Percentiles rank a stretch among this genome's conserved stretches.
Conservation (phyloP, 495 filamentous ascomycete genomes). For the Penicillium angulare region DNA sequence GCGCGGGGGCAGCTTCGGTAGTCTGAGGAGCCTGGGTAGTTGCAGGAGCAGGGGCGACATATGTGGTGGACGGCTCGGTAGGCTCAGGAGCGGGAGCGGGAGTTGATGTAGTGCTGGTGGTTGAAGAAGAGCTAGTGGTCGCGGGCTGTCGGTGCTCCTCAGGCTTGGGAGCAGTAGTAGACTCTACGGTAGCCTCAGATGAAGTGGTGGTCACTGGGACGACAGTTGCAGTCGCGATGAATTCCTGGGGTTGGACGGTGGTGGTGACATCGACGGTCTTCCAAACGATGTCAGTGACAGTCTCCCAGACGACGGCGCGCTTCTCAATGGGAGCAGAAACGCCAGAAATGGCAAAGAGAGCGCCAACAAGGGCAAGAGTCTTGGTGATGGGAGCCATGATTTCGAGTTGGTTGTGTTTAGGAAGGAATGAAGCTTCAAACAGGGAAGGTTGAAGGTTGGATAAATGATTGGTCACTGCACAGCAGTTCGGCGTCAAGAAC, state of each 20-base stretch:
- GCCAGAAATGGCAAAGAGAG: conserved; percentile 37
- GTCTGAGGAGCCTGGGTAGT: background rate
- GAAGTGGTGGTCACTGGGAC: conserved; percentile 9
- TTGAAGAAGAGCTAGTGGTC: conserved; percentile 1
- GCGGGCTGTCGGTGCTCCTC: background rate
- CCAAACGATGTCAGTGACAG: conserved; percentile 36
- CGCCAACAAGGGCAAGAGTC: conserved; percentile 41
- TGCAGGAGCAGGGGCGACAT: background rate
- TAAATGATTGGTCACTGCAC: conserved; percentile 35
- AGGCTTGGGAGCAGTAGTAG: conserved; percentile 9
- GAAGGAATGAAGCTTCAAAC: conserved; percentile 6
- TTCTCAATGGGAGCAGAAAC: conserved; percentile 39
- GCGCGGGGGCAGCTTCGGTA: background rate
- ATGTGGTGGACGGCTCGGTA: background rate
- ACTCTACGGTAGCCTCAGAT: background rate
- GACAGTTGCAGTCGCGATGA: conserved; percentile 15
- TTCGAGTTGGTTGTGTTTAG: conserved; percentile 4
- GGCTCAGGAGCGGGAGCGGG: background rate
- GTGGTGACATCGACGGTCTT: conserved; percentile 45
- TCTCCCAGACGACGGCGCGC: conserved; percentile 37
- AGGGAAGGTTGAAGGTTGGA: conserved; percentile 9
- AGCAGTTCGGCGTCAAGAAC: conserved; percentile 28
- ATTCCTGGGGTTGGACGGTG: conserved; percentile 33
- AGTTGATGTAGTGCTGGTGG: conserved; percentile 5
- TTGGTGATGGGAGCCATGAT: conserved; percentile 45